A percentile compares a stretch with the other conserved stretches of the same genome.
Conservation (phyloP, 805 yeast genomes). For the Zygosaccharomyces rouxii region DNA sequence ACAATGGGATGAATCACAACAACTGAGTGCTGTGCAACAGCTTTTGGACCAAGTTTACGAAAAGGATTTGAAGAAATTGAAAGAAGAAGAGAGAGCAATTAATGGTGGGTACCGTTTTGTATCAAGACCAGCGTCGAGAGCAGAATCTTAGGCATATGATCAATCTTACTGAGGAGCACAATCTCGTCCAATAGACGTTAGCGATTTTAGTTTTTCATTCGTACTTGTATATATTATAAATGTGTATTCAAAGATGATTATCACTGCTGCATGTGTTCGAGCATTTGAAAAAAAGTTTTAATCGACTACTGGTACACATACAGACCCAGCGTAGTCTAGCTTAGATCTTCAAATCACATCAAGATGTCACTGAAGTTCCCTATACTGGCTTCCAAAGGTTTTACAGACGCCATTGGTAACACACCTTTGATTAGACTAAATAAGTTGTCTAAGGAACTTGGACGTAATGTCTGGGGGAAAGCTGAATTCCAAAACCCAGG, state of each 20-base stretch:
- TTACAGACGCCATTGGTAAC: conserved; percentile 86
- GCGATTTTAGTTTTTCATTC: neutral
- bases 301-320: neutral
- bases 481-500: conserved; percentile 95
- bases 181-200: neutral
- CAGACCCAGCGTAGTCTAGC: neutral
- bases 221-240: neutral
- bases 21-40: conserved; percentile 5
- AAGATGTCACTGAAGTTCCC: conserved; percentile 38
- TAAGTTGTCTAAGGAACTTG: conserved; percentile 51
- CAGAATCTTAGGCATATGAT: neutral
- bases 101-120: conserved; percentile 1
- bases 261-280: neutral
- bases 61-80: conserved; percentile 1
- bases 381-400: conserved; percentile 58
- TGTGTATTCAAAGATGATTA: neutral
- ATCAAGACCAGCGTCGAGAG: conserved; percentile 9
- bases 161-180: neutral
- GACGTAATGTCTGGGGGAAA: conserved; percentile 78
- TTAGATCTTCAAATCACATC: neutral
- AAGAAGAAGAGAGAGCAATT: neutral
- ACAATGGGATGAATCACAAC: conserved; percentile 14
- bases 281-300: neutral
- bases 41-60: conserved; percentile 8
- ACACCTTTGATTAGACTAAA: conserved; percentile 74